Evolutionary conservation across 495 filamentous ascomycete species (phyloP).

Genomic region (Penicillium nucicola): DNA sequence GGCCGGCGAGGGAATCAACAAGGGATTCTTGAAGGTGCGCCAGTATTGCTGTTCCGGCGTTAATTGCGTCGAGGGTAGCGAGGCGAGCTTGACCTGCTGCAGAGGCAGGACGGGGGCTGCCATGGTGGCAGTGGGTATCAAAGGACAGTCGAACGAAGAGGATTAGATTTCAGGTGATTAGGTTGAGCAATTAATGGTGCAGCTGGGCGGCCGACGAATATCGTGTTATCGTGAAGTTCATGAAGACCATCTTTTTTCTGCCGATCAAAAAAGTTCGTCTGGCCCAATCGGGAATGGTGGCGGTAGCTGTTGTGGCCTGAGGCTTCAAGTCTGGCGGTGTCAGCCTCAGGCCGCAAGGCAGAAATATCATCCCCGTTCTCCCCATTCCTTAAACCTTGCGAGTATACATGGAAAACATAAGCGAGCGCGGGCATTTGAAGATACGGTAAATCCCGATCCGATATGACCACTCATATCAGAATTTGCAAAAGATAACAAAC

Average conservation of each 20-base stretch:
- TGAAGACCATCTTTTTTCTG: slow-evolving; percentile 29
- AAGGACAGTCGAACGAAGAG: neutral
- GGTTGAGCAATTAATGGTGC: neutral
- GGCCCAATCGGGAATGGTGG: slow-evolving; percentile 23
- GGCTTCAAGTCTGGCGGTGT: neutral
- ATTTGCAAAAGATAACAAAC: no score
- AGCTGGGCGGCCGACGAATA: neutral
- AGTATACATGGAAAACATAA: neutral
- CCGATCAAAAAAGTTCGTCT: slow-evolving; percentile 30
- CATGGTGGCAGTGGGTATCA: slow-evolving; percentile 51
- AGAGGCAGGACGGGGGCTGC: slow-evolving; percentile 82
- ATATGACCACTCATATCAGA: no score
- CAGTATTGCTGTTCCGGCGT: slow-evolving; percentile 95
- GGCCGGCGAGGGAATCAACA: slow-evolving; percentile 80
- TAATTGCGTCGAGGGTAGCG: slow-evolving; percentile 43
- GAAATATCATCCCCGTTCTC: neutral
- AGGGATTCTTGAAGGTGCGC: slow-evolving; percentile 85
- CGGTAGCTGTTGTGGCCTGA: slow-evolving; percentile 16
- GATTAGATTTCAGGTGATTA: neutral
- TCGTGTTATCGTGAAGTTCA: slow-evolving; percentile 14
- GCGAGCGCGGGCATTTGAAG: no score
- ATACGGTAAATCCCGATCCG: no score
- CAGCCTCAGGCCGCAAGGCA: slow-evolving; percentile 4
- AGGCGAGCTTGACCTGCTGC: slow-evolving; percentile 77
- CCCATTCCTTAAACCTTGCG: neutral